Percentiles rank a stretch among this genome's conserved stretches.
Conservation (phyloP, 2,329 filamentous ascomycete genomes). For the Rachicladosporium sp. region DNA sequence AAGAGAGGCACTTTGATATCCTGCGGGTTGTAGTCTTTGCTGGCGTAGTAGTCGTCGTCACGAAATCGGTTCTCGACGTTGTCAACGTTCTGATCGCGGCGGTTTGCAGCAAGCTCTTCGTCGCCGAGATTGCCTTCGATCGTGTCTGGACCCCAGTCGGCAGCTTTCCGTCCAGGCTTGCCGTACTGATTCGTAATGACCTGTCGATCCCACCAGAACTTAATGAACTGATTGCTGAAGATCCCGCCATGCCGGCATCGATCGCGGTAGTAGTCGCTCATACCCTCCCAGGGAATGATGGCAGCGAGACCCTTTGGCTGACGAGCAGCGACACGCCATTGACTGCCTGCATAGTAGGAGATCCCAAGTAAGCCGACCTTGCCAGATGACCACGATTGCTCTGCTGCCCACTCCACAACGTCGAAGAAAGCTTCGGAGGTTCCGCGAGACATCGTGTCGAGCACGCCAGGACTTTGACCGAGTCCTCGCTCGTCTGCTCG, state of each 20-base stretch:
- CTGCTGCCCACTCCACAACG: constrained; percentile 29
- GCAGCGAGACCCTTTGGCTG: constrained; percentile 30
- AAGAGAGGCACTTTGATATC: constrained; percentile 58
- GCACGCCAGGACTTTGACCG: constrained; percentile 24
- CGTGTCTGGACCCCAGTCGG: constrained; percentile 42
- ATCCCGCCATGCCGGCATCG: constrained; percentile 33
- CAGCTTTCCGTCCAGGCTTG: constrained; percentile 27
- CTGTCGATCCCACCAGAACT: constrained; percentile 56
- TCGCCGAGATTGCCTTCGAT: constrained; percentile 47
- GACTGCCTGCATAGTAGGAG: constrained; percentile 29
- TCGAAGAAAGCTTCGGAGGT: constrained; percentile 34
- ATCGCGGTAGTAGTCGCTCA: constrained; percentile 34
- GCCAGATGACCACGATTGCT: constrained; percentile 33
- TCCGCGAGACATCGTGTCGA: constrained; percentile 29
- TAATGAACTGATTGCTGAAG: constrained; percentile 32
- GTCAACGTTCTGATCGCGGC: constrained; percentile 29
- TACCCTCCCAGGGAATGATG: constrained; percentile 36
- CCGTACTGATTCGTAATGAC: constrained; percentile 60
- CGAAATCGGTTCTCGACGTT: constrained; percentile 43
- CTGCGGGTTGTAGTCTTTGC: constrained; percentile 50
- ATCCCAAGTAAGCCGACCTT: constrained; percentile 33
- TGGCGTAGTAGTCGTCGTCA: constrained; percentile 52
- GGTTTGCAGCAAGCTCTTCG: constrained; percentile 39
- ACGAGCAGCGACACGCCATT: constrained; percentile 29
- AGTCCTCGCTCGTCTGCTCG: constrained; percentile 21